Conservation (phyloP, 306 rosid genomes). For the Astragalus glycyphyllos region DNA sequence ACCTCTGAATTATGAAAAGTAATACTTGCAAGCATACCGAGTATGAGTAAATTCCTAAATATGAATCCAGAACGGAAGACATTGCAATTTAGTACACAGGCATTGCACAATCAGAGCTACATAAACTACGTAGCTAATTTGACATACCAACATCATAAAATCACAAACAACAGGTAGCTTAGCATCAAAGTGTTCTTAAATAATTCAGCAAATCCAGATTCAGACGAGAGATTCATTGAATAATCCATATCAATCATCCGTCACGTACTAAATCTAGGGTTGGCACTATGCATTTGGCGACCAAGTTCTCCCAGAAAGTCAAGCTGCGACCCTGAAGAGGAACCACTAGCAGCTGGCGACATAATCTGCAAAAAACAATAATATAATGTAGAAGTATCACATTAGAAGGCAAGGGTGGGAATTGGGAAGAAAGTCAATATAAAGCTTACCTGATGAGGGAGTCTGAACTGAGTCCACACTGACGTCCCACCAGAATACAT, state of each 20-base stretch:
- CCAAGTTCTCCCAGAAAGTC: conserved; percentile 77
- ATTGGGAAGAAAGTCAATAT: background rate
- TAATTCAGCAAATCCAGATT: conserved; percentile 36
- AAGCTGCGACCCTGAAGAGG: conserved; percentile 52
- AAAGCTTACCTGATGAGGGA: conserved; percentile 70
- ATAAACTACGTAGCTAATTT: conserved; percentile 24
- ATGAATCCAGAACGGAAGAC: conserved; percentile 23
- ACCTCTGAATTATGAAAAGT: conserved; percentile 11
- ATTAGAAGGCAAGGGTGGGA: conserved; percentile 1
- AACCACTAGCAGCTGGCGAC: conserved; percentile 45
- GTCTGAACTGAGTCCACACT: conserved; percentile 63
- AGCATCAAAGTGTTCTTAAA: conserved; percentile 28
- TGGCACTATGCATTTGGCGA: conserved; percentile 49
- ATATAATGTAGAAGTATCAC: conserved; percentile 19
- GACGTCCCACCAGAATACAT: conserved; percentile 64
- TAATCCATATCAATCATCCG: conserved; percentile 35
- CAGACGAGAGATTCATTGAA: conserved; percentile 36
- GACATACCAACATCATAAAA: conserved; percentile 35
- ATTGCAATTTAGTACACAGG: conserved; percentile 31
- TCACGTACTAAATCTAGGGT: conserved; percentile 49
- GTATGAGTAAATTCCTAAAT: conserved; percentile 25
- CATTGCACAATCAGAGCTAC: conserved; percentile 15
- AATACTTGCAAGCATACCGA: background rate
- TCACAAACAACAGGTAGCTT: conserved; percentile 40
- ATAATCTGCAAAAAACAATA: conserved; percentile 47